These are phyloP conservation scores for Fagus sylvatica DNA, from an alignment of 306 rosid genomes.

Conservation along the genomic window DNA sequence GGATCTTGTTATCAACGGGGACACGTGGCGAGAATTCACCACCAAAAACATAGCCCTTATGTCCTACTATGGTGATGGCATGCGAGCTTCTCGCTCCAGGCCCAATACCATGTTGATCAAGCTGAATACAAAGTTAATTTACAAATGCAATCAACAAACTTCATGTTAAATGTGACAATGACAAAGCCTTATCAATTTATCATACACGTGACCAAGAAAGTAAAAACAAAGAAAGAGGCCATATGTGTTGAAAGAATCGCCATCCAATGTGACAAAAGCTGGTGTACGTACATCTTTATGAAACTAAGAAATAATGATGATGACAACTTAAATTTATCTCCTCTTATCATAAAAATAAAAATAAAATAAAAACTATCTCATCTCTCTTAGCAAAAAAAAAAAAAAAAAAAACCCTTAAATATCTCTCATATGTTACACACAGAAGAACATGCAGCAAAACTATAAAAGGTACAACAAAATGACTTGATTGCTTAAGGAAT, in stretches of 20 bases:
- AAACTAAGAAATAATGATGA: no score
- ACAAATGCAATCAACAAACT: not conserved
- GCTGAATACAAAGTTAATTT: constrained; percentile 34
- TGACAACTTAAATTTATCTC: no score
- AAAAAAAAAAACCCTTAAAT: no score
- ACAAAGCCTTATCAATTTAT: not conserved
- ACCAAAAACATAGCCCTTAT: constrained; percentile 74
- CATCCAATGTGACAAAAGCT: no score
- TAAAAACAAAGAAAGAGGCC: not conserved
- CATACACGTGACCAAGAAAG: not conserved
- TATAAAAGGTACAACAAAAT: not conserved
- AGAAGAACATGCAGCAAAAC: constrained; percentile 3
- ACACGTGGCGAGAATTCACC: constrained; percentile 90
- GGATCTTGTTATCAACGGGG: constrained; percentile 75
- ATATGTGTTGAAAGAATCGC: not conserved
- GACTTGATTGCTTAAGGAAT: no score
- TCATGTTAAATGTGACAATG: not conserved
- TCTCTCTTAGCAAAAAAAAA: no score
- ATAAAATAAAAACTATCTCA: no score
- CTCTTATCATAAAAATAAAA: no score
- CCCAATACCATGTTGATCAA: constrained; percentile 60
- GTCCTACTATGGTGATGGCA: constrained; percentile 70
- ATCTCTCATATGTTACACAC: not conserved
- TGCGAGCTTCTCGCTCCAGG: constrained; percentile 95
- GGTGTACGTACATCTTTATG: no score